Evolutionary conservation across 2,329 filamentous ascomycete genomes (phyloP).

Genomic region (Verticillium longisporum): DNA sequence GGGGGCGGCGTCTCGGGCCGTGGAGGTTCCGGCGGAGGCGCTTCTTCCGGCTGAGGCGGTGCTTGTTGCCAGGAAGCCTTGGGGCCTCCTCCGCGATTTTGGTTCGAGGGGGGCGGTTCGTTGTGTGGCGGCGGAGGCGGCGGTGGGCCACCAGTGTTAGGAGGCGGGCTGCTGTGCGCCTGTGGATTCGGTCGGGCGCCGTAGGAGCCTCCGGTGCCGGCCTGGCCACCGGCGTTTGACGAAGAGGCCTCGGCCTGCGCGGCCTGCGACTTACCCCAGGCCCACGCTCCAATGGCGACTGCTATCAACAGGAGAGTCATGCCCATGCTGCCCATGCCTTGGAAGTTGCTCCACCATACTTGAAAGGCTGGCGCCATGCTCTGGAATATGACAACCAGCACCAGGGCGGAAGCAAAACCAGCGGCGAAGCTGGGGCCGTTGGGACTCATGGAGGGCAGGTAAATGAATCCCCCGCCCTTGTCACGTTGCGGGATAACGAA

Average conservation of each 20-base stretch:
- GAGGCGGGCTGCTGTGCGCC: slow-evolving; percentile 1
- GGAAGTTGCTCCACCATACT: slow-evolving; percentile 64
- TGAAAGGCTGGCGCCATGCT: slow-evolving; percentile 67
- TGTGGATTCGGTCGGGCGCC: not conserved
- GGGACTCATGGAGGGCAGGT: slow-evolving; percentile 82
- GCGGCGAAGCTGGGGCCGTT: slow-evolving; percentile 88
- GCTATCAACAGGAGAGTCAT: slow-evolving; percentile 65
- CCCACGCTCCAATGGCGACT: slow-evolving; percentile 74
- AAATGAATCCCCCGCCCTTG: slow-evolving; percentile 81
- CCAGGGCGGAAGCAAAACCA: slow-evolving; percentile 71
- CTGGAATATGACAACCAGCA: slow-evolving; percentile 66
- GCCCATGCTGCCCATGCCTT: slow-evolving; percentile 65
- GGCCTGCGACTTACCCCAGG: slow-evolving; percentile 20
- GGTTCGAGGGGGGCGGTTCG: slow-evolving; percentile 14
- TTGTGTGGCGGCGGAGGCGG: slow-evolving; percentile 14
- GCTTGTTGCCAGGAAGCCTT: slow-evolving; percentile 30
- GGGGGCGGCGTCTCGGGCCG: slow-evolving; percentile 5
- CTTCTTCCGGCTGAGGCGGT: slow-evolving; percentile 8
- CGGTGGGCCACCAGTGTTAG: slow-evolving; percentile 6
- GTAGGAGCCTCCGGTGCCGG: slow-evolving; percentile 8
- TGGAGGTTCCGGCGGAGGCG: slow-evolving; percentile 1
- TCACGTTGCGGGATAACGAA: slow-evolving; percentile 94
- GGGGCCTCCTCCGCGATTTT: slow-evolving; percentile 20
- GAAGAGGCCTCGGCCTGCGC: slow-evolving; percentile 21
- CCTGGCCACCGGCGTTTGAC: slow-evolving; percentile 8